Evolutionary conservation across 441 rosid genomes (phyloP).

Genomic region (Hura crepitans): DNA sequence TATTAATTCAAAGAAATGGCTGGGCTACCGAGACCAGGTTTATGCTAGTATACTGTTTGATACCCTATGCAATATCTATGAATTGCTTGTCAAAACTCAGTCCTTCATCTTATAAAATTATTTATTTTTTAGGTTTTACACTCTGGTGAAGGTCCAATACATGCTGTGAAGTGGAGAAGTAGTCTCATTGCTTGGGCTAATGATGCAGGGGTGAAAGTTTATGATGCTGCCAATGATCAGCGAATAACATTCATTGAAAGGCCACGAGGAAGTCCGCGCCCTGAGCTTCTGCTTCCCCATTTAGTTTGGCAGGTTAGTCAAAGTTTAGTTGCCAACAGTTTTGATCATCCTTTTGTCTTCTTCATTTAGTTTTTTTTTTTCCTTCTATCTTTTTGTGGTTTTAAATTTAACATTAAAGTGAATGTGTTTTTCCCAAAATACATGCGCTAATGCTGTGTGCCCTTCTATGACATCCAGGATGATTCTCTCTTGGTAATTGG

Average conservation of each 20-base stretch:
- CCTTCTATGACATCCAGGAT: constrained; percentile 47
- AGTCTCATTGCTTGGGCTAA: constrained; percentile 98
- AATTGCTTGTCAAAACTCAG: constrained; percentile 4
- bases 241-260: constrained; percentile 91
- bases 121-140: constrained; percentile 68
- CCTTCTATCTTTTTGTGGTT: background rate
- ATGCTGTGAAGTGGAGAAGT: constrained; percentile 85
- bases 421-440: background rate
- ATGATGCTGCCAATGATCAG: constrained; percentile 84
- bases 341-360: background rate
- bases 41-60: constrained; percentile 23
- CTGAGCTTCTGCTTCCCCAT: constrained; percentile 89
- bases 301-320: constrained; percentile 96
- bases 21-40: constrained; percentile 88
- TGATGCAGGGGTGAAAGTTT: constrained; percentile 96
- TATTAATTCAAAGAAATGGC: constrained; percentile 84
- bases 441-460: constrained; percentile 15
- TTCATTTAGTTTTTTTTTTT: background rate
- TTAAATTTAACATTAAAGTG: background rate
- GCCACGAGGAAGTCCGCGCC: constrained; percentile 88
- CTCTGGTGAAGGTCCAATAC: constrained; percentile 97
- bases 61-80: background rate
- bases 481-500: constrained; percentile 92
- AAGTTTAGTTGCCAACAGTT: background rate
- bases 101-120: constrained; percentile 18